phyloP scores from a whole-genome alignment of 352 stramenopile species.

The Plasmopara viticola region DNA sequence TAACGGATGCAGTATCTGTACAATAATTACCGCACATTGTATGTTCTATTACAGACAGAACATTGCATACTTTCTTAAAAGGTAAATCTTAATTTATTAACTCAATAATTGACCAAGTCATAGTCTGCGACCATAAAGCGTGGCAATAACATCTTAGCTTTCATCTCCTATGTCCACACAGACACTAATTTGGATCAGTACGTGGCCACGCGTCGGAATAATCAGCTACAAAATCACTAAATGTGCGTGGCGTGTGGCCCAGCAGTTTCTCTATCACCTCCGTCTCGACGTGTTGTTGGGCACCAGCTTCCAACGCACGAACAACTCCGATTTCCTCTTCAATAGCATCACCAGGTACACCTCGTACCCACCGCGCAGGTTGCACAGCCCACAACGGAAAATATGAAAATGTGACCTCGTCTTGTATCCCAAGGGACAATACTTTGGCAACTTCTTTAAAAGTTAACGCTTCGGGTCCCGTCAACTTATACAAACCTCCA shows the following conservation, averaged over 20 bases:
- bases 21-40: no score
- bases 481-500: constrained; percentile 29
- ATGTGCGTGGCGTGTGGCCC: constrained; percentile 28
- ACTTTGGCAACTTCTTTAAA: constrained; percentile 41
- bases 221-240: constrained; percentile 41
- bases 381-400: constrained; percentile 74
- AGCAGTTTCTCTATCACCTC: constrained; percentile 33
- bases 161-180: neutral
- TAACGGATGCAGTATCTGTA: no score
- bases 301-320: constrained; percentile 38
- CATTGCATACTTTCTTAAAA: no score
- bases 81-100: no score
- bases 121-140: no score
- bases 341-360: constrained; percentile 53
- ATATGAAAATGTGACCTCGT: constrained; percentile 50
- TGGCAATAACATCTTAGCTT: no score
- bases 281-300: constrained; percentile 29
- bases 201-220: constrained; percentile 40
- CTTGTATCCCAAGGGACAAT: constrained; percentile 34
- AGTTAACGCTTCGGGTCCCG: constrained; percentile 49
- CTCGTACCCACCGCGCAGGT: constrained; percentile 63
- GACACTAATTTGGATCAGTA: constrained; percentile 5
- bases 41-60: no score
- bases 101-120: no score
- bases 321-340: constrained; percentile 44